A percentile compares a stretch with the other conserved stretches of the same genome.
Conservation (phyloP, 495 filamentous ascomycete genomes). For the Penicillium paradoxum region DNA sequence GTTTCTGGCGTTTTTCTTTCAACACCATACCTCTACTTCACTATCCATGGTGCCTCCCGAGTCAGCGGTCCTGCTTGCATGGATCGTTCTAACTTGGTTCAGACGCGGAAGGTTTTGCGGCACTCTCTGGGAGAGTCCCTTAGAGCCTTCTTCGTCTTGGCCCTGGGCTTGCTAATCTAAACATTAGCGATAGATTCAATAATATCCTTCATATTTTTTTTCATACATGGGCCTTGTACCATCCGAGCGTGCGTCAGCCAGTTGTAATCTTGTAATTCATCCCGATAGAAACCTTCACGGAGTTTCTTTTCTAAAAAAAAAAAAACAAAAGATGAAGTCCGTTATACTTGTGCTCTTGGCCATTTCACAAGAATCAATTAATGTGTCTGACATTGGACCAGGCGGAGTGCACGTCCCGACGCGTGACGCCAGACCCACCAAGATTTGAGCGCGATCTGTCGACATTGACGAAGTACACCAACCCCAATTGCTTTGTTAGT, state of each 20-base stretch:
- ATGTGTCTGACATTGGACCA: neutral
- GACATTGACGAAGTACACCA: constrained; percentile 6
- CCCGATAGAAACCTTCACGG: no score
- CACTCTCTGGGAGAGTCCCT: constrained; percentile 2
- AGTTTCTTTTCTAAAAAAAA: no score
- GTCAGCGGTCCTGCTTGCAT: neutral
- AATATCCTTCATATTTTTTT: constrained; percentile 16
- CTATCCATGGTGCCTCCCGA: constrained; percentile 9
- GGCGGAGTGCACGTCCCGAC: constrained; percentile 19
- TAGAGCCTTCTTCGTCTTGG: constrained; percentile 3
- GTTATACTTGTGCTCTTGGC: neutral
- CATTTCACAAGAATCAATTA: neutral
- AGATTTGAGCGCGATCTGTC: constrained; percentile 10
- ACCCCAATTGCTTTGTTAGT: constrained; percentile 9
- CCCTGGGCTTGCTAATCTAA: constrained; percentile 39
- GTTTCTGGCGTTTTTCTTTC: constrained; percentile 45
- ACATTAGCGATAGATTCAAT: constrained; percentile 44
- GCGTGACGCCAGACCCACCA: constrained; percentile 33
- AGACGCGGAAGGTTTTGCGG: constrained; percentile 3
- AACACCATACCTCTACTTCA: constrained; percentile 26
- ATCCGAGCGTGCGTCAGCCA: no score
- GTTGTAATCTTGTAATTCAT: no score
- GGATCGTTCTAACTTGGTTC: constrained; percentile 10
- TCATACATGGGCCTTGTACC: neutral
- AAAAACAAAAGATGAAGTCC: no score